Conservation (phyloP, 768 basidiomycete species). For the Tephrocybe sp. region DNA sequence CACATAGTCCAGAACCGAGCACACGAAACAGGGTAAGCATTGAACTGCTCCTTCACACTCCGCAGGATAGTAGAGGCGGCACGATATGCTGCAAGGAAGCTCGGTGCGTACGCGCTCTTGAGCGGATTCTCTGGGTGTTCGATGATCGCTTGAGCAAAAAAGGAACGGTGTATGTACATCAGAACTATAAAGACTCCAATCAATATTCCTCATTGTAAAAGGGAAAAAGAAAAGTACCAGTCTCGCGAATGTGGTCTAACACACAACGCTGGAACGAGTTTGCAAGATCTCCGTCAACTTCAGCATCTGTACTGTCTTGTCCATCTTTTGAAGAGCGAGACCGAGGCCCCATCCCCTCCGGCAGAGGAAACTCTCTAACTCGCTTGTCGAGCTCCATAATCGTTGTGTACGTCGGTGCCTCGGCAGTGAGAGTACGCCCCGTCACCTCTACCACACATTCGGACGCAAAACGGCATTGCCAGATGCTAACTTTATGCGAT, state of each 20-base stretch:
- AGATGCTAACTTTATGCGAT: constrained; percentile 44
- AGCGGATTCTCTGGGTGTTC: constrained; percentile 66
- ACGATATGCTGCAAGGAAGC: constrained; percentile 62
- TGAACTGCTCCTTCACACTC: constrained; percentile 46
- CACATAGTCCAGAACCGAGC: constrained; percentile 61
- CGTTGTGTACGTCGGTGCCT: constrained; percentile 59
- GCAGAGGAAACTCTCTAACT: constrained; percentile 54
- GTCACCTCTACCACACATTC: constrained; percentile 67
- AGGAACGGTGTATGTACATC: constrained; percentile 62
- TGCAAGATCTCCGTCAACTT: constrained; percentile 26
- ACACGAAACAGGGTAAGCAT: constrained; percentile 41
- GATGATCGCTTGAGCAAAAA: constrained; percentile 71
- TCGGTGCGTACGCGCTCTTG: constrained; percentile 60
- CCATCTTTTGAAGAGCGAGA: background rate
- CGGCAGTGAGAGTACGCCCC: constrained; percentile 56
- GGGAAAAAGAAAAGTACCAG: constrained; percentile 27
- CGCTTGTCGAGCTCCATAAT: constrained; percentile 68
- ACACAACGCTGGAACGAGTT: constrained; percentile 43
- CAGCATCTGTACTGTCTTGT: background rate
- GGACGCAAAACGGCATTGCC: constrained; percentile 62
- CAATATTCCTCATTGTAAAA: background rate
- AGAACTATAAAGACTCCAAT: constrained; percentile 35
- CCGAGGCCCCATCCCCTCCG: constrained; percentile 10
- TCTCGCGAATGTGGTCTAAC: constrained; percentile 47
- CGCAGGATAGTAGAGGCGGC: constrained; percentile 56